phyloP scores from a whole-genome alignment of 257 asterid genomes.

The Lithospermum erythrorhizon region DNA sequence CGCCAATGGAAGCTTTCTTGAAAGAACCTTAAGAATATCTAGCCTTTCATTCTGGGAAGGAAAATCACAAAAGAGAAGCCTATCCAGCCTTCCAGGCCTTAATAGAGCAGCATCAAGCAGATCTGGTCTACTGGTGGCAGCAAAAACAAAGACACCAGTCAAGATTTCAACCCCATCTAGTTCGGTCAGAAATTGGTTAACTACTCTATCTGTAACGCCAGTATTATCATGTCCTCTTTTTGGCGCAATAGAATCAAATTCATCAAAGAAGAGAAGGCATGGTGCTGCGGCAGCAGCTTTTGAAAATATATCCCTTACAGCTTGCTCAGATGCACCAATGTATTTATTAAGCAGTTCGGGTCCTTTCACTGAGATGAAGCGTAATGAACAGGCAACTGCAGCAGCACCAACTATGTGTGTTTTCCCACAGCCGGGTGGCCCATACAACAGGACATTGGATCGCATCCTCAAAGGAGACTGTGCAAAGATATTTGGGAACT shows the following conservation, averaged over 20 bases:
- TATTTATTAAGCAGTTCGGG: constrained; percentile 94
- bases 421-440: constrained; percentile 99
- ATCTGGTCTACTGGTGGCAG: constrained; percentile 98
- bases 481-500: constrained; percentile 67
- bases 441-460: constrained; percentile 89
- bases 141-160: constrained; percentile 96
- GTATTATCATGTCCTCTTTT: constrained; percentile 96
- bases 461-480: constrained; percentile 93
- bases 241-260: constrained; percentile 95
- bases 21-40: constrained; percentile 75
- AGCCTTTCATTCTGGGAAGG: constrained; percentile 69
- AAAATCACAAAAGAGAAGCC: constrained; percentile 91
- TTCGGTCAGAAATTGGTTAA: constrained; percentile 91
- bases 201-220: constrained; percentile 96
- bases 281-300: constrained; percentile 98
- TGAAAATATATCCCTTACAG: constrained; percentile 88
- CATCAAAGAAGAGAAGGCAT: constrained; percentile 86
- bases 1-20: constrained; percentile 77
- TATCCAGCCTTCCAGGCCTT: constrained; percentile 93
- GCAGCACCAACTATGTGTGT: constrained; percentile 97
- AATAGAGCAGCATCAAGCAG: constrained; percentile 98
- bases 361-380: constrained; percentile 94
- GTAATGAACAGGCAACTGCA: constrained; percentile 92
- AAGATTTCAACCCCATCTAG: constrained; percentile 96
- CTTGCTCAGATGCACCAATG: constrained; percentile 99